A percentile compares a stretch with the other conserved stretches of the same genome.
Conservation (phyloP, 768 basidiomycete genomes). For the Leccinum olivaceopallidum region DNA sequence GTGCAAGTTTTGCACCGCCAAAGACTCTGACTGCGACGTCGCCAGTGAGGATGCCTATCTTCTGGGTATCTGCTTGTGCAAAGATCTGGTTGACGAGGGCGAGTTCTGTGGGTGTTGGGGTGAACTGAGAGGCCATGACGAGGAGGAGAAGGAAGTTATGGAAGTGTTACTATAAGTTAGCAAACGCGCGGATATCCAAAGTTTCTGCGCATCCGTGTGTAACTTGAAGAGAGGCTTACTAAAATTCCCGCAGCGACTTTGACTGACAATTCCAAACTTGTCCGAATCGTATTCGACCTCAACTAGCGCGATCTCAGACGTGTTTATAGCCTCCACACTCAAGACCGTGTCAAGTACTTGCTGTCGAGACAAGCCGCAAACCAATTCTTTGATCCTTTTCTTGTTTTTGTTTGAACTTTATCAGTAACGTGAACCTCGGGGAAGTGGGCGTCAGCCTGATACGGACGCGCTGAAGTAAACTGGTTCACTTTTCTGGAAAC, state of each 20-base stretch:
- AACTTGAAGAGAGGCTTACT: background rate
- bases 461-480: background rate
- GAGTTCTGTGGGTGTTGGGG: conserved; percentile 48
- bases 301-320: no score
- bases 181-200: conserved; percentile 1
- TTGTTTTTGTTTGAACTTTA: no score
- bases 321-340: background rate
- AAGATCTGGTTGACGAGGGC: conserved; percentile 76
- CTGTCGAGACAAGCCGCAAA: background rate
- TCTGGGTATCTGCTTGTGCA: conserved; percentile 69
- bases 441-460: background rate
- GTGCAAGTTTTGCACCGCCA: conserved; percentile 76
- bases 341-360: background rate
- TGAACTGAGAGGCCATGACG: conserved; percentile 44
- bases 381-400: background rate
- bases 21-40: conserved; percentile 90
- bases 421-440: background rate
- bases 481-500: background rate
- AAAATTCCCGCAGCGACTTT: conserved; percentile 5
- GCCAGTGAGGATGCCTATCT: conserved; percentile 83
- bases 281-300: background rate
- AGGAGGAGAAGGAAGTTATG: conserved; percentile 1
- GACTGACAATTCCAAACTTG: background rate
- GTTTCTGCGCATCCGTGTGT: conserved; percentile 19
- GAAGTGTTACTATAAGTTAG: conserved; percentile 24